Evolutionary conservation across 495 filamentous ascomycete genomes (phyloP).

Genomic region (Daldinia decipiens): DNA sequence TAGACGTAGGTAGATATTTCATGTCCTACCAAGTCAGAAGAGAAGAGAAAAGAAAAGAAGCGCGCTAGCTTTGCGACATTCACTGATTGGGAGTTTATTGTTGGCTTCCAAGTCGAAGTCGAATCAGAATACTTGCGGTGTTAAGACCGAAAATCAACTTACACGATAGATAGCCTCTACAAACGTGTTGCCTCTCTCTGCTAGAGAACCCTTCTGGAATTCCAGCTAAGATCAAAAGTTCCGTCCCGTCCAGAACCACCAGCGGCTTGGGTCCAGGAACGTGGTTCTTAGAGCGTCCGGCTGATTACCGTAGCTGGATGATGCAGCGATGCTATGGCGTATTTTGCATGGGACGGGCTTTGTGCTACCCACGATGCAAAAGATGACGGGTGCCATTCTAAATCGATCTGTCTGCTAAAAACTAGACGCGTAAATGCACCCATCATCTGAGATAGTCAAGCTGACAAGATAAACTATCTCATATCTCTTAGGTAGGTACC

Average conservation of each 20-base stretch:
- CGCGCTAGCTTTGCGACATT: slow-evolving; percentile 5
- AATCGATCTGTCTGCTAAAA: slow-evolving; percentile 31
- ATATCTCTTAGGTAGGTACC: background rate
- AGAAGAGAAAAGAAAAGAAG: background rate
- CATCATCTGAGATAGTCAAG: background rate
- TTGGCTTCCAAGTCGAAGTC: slow-evolving; percentile 7
- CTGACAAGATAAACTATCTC: background rate
- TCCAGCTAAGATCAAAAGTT: slow-evolving; percentile 17
- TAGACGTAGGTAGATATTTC: background rate
- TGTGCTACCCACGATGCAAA: slow-evolving; percentile 43
- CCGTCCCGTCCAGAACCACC: slow-evolving; percentile 40
- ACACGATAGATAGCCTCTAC: slow-evolving; percentile 10
- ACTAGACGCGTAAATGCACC: background rate
- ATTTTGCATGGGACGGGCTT: slow-evolving; percentile 9
- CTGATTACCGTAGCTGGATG: slow-evolving; percentile 29
- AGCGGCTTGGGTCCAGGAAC: slow-evolving; percentile 39
- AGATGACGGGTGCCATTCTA: slow-evolving; percentile 32
- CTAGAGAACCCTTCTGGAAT: slow-evolving; percentile 14
- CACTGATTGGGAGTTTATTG: background rate
- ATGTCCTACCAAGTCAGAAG: background rate
- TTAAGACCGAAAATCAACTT: slow-evolving; percentile 6
- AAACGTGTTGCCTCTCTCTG: background rate
- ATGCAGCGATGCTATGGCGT: slow-evolving; percentile 15
- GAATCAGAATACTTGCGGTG: slow-evolving; percentile 16
- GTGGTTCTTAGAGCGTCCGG: slow-evolving; percentile 37